Evolutionary conservation across 352 stramenopile genomes (phyloP), one percentile per base, ranked within the genome.

Genomic region (Phytophthora capsici): DNA sequence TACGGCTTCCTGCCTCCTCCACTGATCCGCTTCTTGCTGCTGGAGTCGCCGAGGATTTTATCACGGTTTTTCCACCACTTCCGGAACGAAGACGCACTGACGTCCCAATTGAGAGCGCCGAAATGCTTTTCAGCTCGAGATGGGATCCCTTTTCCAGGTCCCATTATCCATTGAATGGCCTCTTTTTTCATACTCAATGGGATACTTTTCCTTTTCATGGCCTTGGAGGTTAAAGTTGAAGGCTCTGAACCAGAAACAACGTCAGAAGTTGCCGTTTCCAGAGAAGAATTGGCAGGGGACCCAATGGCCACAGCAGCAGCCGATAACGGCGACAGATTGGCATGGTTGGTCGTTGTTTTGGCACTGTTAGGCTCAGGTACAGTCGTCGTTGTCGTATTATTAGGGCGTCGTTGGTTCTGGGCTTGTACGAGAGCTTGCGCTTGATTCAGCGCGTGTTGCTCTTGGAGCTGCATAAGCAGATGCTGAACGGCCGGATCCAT

Each of bases 61-160:
- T 91, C 85, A 41, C 83, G 83, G 63, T 91, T 93, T 57, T 92
- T 91, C 85, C 85, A 93, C 85, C 85, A 93, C 59, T 93, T 93
- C 36, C 83, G 80, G 60, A 92, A 91, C 58, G 81, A 89, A 23
- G 80, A 90, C 53, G 83, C 83, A 64, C 75, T 88, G 40, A 93
- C 82, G 59, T 92, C 81, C 83, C 82, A 91, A 56, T 88, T 84
- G 30, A 89, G 58, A 26, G 71, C 78, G 23, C 76, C 78, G 44
- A 92, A 93, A 55, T 93, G 81, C 61, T 90, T 91, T 63, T 91
- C 82, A 0, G 85, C 83, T 22, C 83, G 78, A 36, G 77, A 89
- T 20, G 83, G 85, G 19, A 91, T 73, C 19, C 85, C 85, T 50
- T 91, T 88, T 5, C 83, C 85, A 3, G 79, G 80, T 2, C 81